Conservation (phyloP, 129 eudicot species). For the Flaveria brownii region DNA sequence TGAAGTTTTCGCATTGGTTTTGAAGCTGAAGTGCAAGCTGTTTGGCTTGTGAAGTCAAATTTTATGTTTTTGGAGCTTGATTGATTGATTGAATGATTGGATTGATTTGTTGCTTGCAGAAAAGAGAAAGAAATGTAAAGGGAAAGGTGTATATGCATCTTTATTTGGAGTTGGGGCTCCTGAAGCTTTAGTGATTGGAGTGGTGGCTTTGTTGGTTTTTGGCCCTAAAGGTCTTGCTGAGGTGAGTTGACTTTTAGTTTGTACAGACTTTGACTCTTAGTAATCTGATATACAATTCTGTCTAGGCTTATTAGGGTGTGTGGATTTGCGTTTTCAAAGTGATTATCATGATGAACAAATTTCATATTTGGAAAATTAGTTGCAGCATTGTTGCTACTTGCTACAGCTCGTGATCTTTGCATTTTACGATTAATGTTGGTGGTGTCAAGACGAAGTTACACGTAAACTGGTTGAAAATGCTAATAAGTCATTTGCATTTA, state of each 20-base stretch:
- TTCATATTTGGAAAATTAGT: neutral
- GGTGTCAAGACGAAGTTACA: too few relatives aligned
- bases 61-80: neutral
- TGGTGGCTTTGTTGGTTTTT: constrained; percentile 94
- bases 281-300: neutral
- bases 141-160: constrained; percentile 71
- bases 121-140: constrained; percentile 49
- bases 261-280: neutral
- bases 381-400: neutral
- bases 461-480: neutral
- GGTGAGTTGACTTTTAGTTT: constrained; percentile 42
- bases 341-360: constrained; percentile 7
- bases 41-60: constrained; percentile 1
- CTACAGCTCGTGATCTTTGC: too few relatives aligned
- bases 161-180: constrained; percentile 99
- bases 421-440: too few relatives aligned
- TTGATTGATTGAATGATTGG: too few relatives aligned
- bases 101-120: constrained; percentile 39
- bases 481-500: neutral
- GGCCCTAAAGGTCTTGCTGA: constrained; percentile 99
- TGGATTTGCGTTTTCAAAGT: neutral
- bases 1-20: neutral
- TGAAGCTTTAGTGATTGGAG: constrained; percentile 93
- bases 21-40: neutral
- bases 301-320: neutral